Evolutionary conservation across 495 filamentous ascomycete species (phyloP).

Genomic region (Tuber aestivum): DNA sequence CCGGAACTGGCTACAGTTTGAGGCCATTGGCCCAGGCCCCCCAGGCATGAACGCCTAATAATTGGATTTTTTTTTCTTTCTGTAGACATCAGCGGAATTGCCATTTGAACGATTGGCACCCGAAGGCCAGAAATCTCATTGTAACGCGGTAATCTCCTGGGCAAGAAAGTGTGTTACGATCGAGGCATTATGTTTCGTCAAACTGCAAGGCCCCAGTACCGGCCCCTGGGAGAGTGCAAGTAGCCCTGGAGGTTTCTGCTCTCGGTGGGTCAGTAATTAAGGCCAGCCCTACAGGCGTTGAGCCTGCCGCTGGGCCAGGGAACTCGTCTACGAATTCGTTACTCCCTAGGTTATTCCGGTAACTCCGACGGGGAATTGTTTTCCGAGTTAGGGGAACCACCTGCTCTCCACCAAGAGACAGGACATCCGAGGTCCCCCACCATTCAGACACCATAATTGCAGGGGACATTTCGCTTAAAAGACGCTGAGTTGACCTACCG

Average conservation of each 20-base stretch:
- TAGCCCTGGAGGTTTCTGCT: slow-evolving; percentile 58
- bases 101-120: background rate
- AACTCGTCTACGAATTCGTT: slow-evolving; percentile 53
- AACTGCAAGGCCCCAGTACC: slow-evolving; percentile 65
- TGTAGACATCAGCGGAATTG: background rate
- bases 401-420: slow-evolving; percentile 46
- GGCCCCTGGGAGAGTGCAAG: slow-evolving; percentile 54
- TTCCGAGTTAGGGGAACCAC: slow-evolving; percentile 63
- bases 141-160: slow-evolving; percentile 46
- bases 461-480: too few relatives aligned
- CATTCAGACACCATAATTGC: slow-evolving; percentile 43
- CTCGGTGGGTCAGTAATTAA: slow-evolving; percentile 64
- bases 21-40: slow-evolving; percentile 54
- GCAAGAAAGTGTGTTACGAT: slow-evolving; percentile 46
- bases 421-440: slow-evolving; percentile 60
- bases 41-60: slow-evolving; percentile 49
- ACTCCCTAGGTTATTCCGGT: slow-evolving; percentile 43
- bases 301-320: slow-evolving; percentile 47
- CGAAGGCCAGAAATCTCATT: background rate
- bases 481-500: background rate
- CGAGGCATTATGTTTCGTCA: slow-evolving; percentile 60
- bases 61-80: background rate
- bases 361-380: slow-evolving; percentile 44
- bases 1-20: slow-evolving; percentile 57
- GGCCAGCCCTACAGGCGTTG: slow-evolving; percentile 59